Conservation (phyloP, 2,329 filamentous ascomycete species). For the Curvularia sp. region DNA sequence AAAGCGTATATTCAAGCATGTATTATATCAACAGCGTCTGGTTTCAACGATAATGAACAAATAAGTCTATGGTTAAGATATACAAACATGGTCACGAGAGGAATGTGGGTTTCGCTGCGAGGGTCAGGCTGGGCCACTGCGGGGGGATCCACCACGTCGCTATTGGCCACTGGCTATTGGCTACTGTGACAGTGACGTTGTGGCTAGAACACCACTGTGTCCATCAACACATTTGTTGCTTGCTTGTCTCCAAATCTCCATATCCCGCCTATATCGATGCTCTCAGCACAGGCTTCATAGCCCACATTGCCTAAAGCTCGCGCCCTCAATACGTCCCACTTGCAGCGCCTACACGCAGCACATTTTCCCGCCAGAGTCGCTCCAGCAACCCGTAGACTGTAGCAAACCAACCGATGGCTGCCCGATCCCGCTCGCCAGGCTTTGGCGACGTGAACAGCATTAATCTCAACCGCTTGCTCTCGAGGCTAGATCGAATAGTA, state of each 20-base stretch:
- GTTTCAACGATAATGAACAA: neutral
- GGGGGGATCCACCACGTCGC: constrained; percentile 15
- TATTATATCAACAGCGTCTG: constrained; percentile 7
- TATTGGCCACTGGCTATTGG: constrained; percentile 26
- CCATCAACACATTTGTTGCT: constrained; percentile 2
- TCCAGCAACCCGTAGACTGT: neutral
- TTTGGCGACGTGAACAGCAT: constrained; percentile 41
- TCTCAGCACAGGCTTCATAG: neutral
- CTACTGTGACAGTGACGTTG: constrained; percentile 20
- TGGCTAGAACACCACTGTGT: constrained; percentile 8
- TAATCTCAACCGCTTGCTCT: constrained; percentile 69
- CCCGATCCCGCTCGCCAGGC: constrained; percentile 31
- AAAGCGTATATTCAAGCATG: neutral
- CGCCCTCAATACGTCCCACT: neutral
- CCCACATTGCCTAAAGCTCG: neutral
- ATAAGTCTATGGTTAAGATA: neutral
- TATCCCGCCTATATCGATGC: neutral
- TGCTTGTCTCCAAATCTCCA: neutral
- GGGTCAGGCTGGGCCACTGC: constrained; percentile 18
- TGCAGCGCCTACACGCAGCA: neutral
- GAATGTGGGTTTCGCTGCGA: neutral
- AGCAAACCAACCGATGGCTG: constrained; percentile 24
- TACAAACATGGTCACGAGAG: neutral
- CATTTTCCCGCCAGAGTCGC: neutral
- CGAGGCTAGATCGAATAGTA: constrained; percentile 69